Base-by-base conservation (phyloP, 148 eudicot genomes). In the Rhododendron simsii region DNA sequence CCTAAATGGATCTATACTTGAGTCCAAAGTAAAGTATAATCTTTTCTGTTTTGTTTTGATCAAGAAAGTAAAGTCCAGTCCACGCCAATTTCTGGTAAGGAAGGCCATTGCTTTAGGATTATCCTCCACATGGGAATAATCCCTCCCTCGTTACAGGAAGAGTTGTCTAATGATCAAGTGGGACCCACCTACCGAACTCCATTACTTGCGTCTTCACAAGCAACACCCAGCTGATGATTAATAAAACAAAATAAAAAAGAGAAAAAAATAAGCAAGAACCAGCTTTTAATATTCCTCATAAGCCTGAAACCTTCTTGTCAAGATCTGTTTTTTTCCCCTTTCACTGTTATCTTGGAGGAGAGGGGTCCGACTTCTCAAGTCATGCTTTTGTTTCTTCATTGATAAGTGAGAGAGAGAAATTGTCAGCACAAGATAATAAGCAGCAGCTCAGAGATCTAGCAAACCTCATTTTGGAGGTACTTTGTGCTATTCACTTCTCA, bases 251-350 rank as follows among this genome's bases (percentile, higher is more conserved):
- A 50, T 0, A 2, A 50, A 50, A 50, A 10, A 12, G 3, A 21
- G 59, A 20, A 9, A 47, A 39, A 15, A 79, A 47, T 47, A 41
- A 41, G 45, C 45, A 41, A 41, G 45, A 41, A 6, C 81, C 89
- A 65, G 61, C 74, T 81, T 71, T 84, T 41, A 41, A 41, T 78
- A 41, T n/a, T 47, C 57, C 75, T 57, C 23, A 7, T 20, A 86
- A 77, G 48, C 85, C 84, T 86, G 84, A 87, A 88, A 78, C 48
- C 83, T 85, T 84, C 91, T 48, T 86, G 50, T 14, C 85, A 86
- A 82, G 88, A 86, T 86, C 85, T 86, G 88, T 61, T 35, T 82
- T 85, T 45, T 61, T 67, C n/a, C 77, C 18, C 15, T 63, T 28
- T 28, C 61, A 26, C 83, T 84, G 5, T 30, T 26, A 16, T 63